Percentiles rank a stretch among this genome's conserved stretches.
phyloP scores from a whole-genome alignment of 371 early-diverging fungal species.

The Enterocytospora artemiae region DNA sequence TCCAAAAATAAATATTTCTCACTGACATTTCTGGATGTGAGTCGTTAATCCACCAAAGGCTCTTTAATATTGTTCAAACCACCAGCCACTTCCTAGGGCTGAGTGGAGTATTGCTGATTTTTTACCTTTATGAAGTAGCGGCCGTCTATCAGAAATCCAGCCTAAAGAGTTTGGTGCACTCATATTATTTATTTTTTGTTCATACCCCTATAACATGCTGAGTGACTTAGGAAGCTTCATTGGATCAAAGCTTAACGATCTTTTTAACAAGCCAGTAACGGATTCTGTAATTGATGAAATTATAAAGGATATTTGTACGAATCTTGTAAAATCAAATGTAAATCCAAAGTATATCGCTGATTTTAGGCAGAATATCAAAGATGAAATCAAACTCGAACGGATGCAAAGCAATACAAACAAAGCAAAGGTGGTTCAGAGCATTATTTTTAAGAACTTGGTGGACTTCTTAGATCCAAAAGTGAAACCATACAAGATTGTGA shows the following conservation, averaged over 20 bases:
- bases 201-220: slow-evolving; percentile 22
- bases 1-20: too few species aligned
- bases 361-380: slow-evolving; percentile 74
- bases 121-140: neutral
- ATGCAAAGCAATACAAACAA: slow-evolving; percentile 76
- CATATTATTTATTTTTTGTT: neutral
- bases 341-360: slow-evolving; percentile 74
- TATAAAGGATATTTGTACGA: slow-evolving; percentile 53
- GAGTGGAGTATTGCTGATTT: neutral
- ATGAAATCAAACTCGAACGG: slow-evolving; percentile 67
- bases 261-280: slow-evolving; percentile 27
- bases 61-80: neutral
- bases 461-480: slow-evolving; percentile 79
- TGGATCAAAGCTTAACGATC: slow-evolving; percentile 12
- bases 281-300: slow-evolving; percentile 40
- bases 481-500: slow-evolving; percentile 73
- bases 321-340: slow-evolving; percentile 67
- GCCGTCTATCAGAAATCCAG: neutral
- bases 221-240: slow-evolving; percentile 48
- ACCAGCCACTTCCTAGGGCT: neutral
- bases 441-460: slow-evolving; percentile 85
- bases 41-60: neutral
- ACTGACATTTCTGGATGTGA: too few species aligned
- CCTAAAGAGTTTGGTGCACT: neutral
- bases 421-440: slow-evolving; percentile 61